These are phyloP conservation scores for Pseudogymnoascus sp. DNA, from an alignment of 2,329 filamentous ascomycete genomes.

Conservation along the genomic window DNA sequence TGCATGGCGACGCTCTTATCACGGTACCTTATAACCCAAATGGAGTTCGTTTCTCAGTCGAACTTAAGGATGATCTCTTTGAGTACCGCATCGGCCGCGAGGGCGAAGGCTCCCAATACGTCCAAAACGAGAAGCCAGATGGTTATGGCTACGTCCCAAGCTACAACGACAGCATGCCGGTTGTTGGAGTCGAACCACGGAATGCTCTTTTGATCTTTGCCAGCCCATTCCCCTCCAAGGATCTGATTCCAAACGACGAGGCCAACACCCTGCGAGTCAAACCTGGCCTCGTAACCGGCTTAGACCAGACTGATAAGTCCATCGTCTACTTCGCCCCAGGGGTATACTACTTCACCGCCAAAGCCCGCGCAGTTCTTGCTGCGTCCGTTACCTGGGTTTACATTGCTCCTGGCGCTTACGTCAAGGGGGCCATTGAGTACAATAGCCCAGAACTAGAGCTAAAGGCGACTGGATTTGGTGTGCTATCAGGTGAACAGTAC, in stretches of 20 bases:
- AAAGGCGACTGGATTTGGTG: conserved; percentile 30
- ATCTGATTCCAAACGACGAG: conserved; percentile 17
- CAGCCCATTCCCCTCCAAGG: conserved; percentile 22
- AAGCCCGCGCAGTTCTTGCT: conserved; percentile 17
- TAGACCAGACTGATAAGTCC: conserved; percentile 15
- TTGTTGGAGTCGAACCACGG: conserved; percentile 25
- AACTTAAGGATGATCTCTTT: conserved; percentile 28
- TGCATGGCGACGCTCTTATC: conserved; percentile 22
- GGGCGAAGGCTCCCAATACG: conserved; percentile 14
- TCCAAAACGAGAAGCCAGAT: conserved; percentile 12
- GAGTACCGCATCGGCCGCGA: conserved; percentile 22
- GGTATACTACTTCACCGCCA: conserved; percentile 20
- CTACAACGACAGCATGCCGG: conserved; percentile 12
- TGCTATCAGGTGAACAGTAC: conserved; percentile 33
- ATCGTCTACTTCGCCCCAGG: conserved; percentile 22
- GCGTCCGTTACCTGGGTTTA: conserved; percentile 18
- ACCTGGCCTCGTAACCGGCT: conserved; percentile 21
- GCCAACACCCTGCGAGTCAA: conserved; percentile 17
- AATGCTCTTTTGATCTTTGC: conserved; percentile 29
- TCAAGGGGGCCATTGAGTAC: conserved; percentile 33
- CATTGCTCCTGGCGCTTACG: conserved; percentile 29
- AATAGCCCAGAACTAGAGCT: conserved; percentile 20
- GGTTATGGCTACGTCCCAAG: conserved; percentile 10
- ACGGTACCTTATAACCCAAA: conserved; percentile 22
- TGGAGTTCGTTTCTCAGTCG: conserved; percentile 28